Percentiles rank a stretch among this genome's conserved stretches.
phyloP scores from a whole-genome alignment of 2,329 filamentous ascomycete genomes.

The Cladophialophora carrionii region DNA sequence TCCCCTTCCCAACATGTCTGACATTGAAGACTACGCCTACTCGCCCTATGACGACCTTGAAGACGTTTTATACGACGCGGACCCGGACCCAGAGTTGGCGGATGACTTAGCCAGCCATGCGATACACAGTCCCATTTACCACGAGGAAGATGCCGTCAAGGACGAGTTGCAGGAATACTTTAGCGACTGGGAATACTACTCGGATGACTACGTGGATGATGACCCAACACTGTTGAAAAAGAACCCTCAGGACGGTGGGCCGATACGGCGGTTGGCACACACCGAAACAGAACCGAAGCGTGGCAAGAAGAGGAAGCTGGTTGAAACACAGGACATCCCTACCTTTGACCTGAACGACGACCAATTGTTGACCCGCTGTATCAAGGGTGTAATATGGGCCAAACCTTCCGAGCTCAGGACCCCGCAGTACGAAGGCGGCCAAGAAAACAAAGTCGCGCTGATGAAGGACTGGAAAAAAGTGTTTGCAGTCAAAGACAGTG shows the following conservation, averaged over 20 bases:
- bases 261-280: constrained; percentile 4
- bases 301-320: constrained; percentile 39
- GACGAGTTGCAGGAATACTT: constrained; percentile 47
- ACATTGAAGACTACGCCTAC: constrained; percentile 37
- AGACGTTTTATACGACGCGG: constrained; percentile 37
- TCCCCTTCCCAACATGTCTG: constrained; percentile 31
- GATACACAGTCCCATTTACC: constrained; percentile 46
- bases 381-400: constrained; percentile 48
- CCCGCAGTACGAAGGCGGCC: constrained; percentile 46
- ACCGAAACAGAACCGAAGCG: constrained; percentile 24
- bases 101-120: constrained; percentile 50
- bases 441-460: constrained; percentile 49
- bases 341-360: constrained; percentile 26
- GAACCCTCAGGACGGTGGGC: constrained; percentile 28
- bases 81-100: constrained; percentile 36
- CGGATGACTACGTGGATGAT: constrained; percentile 52
- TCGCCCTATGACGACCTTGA: constrained; percentile 37
- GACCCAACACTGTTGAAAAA: constrained; percentile 43
- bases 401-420: constrained; percentile 39
- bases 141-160: constrained; percentile 44
- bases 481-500: constrained; percentile 40
- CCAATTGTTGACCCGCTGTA: constrained; percentile 40
- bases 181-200: constrained; percentile 53
- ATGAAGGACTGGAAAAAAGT: constrained; percentile 53
- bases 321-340: constrained; percentile 29